Evolutionary conservation across 1,284 basidiomycete species (phyloP), one percentile per base, ranked within the genome.

Genomic region (Sporisorium iseilematis-ciliati): DNA sequence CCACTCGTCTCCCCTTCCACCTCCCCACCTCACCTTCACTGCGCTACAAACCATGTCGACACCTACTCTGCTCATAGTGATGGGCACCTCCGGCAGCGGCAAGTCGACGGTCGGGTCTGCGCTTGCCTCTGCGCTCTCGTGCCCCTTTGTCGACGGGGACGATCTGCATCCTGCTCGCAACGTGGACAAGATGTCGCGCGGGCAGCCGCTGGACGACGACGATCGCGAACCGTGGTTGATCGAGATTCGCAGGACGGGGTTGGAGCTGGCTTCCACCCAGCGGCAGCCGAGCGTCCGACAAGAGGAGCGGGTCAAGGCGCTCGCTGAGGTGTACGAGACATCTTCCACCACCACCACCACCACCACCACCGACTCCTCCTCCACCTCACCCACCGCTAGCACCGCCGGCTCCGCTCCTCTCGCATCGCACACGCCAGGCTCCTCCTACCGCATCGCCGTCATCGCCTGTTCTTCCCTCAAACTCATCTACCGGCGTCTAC

Each of bases 81-180:
- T 75, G 81, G 78, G 80, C n/a, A 79, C 78, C 1, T 82, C 75
- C 23, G 80, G 71, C 10, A 65, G 49, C 0, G 94, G 95, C n/a
- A 97, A 97, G 86, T 92, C 92, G 3, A 96, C 94, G 0, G 88
- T 96, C 10, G 94, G 92, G 0, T 75, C 82, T 4, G 89, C 90
- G 4, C 87, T 96, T 26, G 89, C 92, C 14, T 79, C 86, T 40
- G 87, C 88, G 16, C 88, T 95, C 59, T 84, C 84, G 8, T 80
- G 93, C 63, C 90, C 93, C 0, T 96, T 93, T 86, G 87, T 94
- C 69, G 95, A 97, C 82, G 95, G 92, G 41, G 95, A 97, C 84
- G 91, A 92, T 68, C 88, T 97, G 40, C 95, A 97, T 83, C 92
- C 95, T 0, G 81, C 88, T 14, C 85, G 88, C 7, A 97, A 97